These are phyloP conservation scores for Saussurea involucrata DNA, from an alignment of 129 eudicot species.

Conservation along the genomic window DNA sequence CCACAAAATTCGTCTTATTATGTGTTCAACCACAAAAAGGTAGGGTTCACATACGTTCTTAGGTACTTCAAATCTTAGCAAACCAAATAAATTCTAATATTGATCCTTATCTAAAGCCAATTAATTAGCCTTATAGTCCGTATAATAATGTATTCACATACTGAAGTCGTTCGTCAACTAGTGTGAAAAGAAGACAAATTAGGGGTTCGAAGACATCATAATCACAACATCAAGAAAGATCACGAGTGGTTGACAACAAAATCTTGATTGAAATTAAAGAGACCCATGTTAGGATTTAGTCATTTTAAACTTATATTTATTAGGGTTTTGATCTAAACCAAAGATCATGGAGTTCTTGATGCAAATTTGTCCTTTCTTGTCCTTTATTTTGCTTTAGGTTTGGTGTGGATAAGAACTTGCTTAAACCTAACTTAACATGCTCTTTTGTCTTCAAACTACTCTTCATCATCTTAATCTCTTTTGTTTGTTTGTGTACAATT, in stretches of 20 bases:
- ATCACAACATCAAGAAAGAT: constrained; percentile 24
- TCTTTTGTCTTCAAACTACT: constrained; percentile 26
- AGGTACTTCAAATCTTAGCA: neutral
- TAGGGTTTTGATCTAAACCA: constrained; percentile 42
- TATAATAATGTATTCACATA: too few species aligned
- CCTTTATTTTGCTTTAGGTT: constrained; percentile 34
- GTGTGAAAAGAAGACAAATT: constrained; percentile 33
- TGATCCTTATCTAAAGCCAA: neutral
- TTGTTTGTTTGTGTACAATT: constrained; percentile 22
- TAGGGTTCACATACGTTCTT: neutral
- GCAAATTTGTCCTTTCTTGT: constrained; percentile 43
- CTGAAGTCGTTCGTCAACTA: constrained; percentile 20
- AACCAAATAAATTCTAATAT: neutral
- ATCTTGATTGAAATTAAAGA: constrained; percentile 32
- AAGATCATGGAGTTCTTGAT: constrained; percentile 41
- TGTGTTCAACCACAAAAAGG: neutral
- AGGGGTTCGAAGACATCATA: constrained; percentile 21
- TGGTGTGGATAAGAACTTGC: constrained; percentile 45
- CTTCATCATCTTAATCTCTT: constrained; percentile 22
- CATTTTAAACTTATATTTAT: constrained; percentile 38
- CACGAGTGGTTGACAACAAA: constrained; percentile 44
- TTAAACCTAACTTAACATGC: constrained; percentile 50
- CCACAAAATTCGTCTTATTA: neutral
- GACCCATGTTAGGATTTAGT: constrained; percentile 53
- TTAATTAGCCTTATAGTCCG: constrained; percentile 10